Base-by-base conservation (phyloP, 805 yeast genomes). In the Candida coquimbonensis region DNA sequence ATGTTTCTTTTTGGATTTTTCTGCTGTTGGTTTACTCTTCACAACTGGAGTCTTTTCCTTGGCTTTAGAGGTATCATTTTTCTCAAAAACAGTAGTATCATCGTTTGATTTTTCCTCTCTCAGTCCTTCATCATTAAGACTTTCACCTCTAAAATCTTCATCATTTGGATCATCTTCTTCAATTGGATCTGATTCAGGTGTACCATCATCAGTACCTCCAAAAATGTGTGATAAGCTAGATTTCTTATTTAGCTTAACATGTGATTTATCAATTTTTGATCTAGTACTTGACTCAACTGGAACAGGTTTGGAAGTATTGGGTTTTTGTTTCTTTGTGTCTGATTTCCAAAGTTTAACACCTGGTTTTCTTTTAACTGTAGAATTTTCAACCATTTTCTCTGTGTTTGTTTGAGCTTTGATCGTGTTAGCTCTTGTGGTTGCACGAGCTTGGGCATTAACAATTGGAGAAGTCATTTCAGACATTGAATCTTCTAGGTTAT, bases 381-480 rank as follows among this genome's bases (percentile, higher is more conserved):
- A 12, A 3, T 9, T 24, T 16, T 16, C 27, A 24, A 11, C 12
- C 21, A 21, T 24, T 2, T 41, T 16, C 14, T 16, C 25, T 11
- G 13, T 35, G 9, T 27, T 26, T 24, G 39, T 26, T 8, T 11
- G 27, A 12, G 11, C 16, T 25, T 14, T 42, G 14, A 16, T 43
- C 8, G 52, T 46, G n/a, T 35, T 21, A 3, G 51, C 55, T 40
- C 52, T 47, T 5, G 50, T 33, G 13, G 42, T 44, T 2, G 56
- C 56, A 35, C 55, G 40, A 19, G 34, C 36, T 14, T 50, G 50
- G 2, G 55, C 57, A 32, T 46, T 42, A 7, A 50, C 37, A 3
- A 44, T 39, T 7, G 55, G 55, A 7, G 55, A 50, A 1, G 49
- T 46, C 26, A 46, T 7, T 14, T 45, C 49, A 7, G 60, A 54